Conservation (phyloP, 2,329 filamentous ascomycete genomes). For the Ascochyta fabae region DNA sequence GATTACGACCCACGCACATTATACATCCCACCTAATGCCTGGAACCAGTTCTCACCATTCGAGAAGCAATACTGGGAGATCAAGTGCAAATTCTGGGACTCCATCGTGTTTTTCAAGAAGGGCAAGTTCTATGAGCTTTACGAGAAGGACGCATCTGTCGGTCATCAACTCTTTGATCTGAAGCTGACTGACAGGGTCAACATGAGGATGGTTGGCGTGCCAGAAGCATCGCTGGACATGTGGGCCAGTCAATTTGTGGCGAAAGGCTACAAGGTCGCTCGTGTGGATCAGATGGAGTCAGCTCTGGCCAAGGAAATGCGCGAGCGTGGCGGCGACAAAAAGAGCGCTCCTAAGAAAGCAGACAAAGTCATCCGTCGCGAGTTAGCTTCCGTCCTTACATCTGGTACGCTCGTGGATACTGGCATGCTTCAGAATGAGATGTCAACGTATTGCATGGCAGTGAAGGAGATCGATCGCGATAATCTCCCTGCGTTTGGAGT, state of each 20-base stretch:
- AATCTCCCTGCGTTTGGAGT: slow-evolving; percentile 86
- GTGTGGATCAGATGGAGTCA: slow-evolving; percentile 96
- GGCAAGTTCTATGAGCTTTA: slow-evolving; percentile 99
- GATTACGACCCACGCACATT: slow-evolving; percentile 92
- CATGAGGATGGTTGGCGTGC: slow-evolving; percentile 99
- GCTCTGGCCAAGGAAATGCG: slow-evolving; percentile 97
- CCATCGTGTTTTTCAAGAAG: slow-evolving; percentile 99
- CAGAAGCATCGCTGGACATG: slow-evolving; percentile 91
- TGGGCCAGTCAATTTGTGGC: slow-evolving; percentile 99
- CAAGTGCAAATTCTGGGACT: slow-evolving; percentile 97
- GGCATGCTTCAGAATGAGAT: slow-evolving; percentile 98
- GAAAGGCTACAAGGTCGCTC: slow-evolving; percentile 95
- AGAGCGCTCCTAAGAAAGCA: slow-evolving; percentile 62
- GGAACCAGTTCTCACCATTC: slow-evolving; percentile 85
- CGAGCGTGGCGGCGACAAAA: slow-evolving; percentile 72
- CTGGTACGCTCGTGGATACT: slow-evolving; percentile 91
- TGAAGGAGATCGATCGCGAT: slow-evolving; percentile 75
- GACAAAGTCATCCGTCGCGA: slow-evolving; percentile 95
- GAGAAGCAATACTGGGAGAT: slow-evolving; percentile 99
- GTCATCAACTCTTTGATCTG: slow-evolving; percentile 94
- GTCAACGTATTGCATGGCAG: slow-evolving; percentile 93
- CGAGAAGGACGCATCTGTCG: slow-evolving; percentile 95
- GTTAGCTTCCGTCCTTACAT: slow-evolving; percentile 87
- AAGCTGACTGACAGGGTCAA: slow-evolving; percentile 98
- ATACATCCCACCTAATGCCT: slow-evolving; percentile 84